Evolutionary conservation across 768 basidiomycete genomes (phyloP).

Genomic region (Kwoniella bestiolae): DNA sequence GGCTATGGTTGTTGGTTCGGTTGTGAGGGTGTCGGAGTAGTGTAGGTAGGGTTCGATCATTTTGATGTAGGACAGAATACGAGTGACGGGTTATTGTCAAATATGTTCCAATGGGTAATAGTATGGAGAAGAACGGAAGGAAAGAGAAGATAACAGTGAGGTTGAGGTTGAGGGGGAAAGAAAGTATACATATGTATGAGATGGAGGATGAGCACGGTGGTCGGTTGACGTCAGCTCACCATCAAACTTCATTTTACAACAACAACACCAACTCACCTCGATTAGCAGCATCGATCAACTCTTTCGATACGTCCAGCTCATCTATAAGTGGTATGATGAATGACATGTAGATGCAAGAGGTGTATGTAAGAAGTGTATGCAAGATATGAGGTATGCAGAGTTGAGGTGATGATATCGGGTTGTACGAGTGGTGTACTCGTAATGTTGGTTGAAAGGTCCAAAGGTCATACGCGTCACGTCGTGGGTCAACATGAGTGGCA

Average conservation of each 20-base stretch:
- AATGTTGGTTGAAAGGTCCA: neutral
- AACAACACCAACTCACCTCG: constrained; percentile 32
- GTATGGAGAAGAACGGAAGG: neutral
- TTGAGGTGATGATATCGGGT: neutral
- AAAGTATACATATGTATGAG: neutral
- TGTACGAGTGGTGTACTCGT: neutral
- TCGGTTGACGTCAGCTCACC: constrained; percentile 17
- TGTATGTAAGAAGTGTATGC: neutral
- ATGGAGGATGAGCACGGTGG: no score
- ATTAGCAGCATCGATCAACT: constrained; percentile 37
- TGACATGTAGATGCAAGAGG: constrained; percentile 23
- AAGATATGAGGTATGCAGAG: neutral
- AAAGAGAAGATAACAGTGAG: neutral
- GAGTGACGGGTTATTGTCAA: neutral
- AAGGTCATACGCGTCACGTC: constrained; percentile 23
- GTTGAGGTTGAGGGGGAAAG: neutral
- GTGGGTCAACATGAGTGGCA: constrained; percentile 1
- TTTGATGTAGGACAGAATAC: neutral
- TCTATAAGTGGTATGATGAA: constrained; percentile 39
- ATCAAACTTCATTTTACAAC: neutral
- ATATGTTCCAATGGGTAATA: neutral
- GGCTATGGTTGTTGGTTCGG: constrained; percentile 4
- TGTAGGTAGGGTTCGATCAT: constrained; percentile 7
- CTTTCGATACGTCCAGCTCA: constrained; percentile 19
- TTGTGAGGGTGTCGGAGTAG: neutral